Base-by-base conservation (phyloP, 345 rosid species). In the Xanthoceras sorbifolium region DNA sequence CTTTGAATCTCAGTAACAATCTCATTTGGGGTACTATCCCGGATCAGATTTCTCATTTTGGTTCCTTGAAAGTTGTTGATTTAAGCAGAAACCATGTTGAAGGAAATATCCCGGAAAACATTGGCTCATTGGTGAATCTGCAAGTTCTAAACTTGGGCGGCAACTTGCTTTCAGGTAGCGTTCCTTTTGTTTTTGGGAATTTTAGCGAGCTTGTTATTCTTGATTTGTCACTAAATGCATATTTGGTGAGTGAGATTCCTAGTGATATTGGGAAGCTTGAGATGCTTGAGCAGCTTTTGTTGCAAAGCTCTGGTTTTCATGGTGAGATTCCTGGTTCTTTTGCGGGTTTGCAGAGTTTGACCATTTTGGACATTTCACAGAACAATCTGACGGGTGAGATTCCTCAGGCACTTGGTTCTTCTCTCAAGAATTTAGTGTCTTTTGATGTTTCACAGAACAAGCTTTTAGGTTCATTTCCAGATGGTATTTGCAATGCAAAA, bases 21-120 rank as follows among this genome's bases (percentile, higher is more conserved):
- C 85, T 91, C 78, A 84, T 96, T 73, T 90, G 94, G 90, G 98
- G 97, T 59, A 81, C 86, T 0, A 87, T 96, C 73, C 99, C 98
- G 31, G 89, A 85, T 74, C 98, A 90, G 84, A 76, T 96, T 82
- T 85, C 93, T n/a, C 81, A 81, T 69, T 87, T 92, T 76, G 84
- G 64, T 77, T 40, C 76, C 70, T 80, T 96, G 78, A 84, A 74
- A 83, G 85, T 88, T 75, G 92, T 93, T 48, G 92, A 89, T 74
- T 84, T 96, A 44, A 88, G 90, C 85, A 81, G 79, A 6, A 96
- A 96, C 88, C 92, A 79, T 70, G 74, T 96, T 18, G 97, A 89
- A 76, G 99, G 99, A 44, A 86, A 82, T 85, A 86, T 93, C 83
- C 99, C 99, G 11, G 87, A 86, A 54, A 80, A 82, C 48, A 74